phyloP scores from a whole-genome alignment of 495 filamentous ascomycete genomes.

The Neurospora sp. region DNA sequence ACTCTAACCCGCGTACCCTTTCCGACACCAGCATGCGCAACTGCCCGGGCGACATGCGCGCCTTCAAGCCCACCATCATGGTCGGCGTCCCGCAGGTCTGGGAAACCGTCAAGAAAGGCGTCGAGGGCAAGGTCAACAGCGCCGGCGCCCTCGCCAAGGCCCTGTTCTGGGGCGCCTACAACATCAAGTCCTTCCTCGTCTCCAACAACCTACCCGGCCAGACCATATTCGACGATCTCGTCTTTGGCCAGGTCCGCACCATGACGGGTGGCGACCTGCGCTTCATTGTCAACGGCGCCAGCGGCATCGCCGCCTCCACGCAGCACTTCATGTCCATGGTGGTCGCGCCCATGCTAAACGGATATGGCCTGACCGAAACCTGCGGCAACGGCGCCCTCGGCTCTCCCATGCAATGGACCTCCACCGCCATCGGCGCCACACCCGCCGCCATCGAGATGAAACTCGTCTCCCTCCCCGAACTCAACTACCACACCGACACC shows the following conservation, averaged over 20 bases:
- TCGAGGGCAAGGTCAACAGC: slow-evolving; percentile 53
- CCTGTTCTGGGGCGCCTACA: slow-evolving; percentile 36
- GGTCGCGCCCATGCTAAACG: slow-evolving; percentile 65
- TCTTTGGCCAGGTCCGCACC: slow-evolving; percentile 62
- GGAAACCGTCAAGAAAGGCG: slow-evolving; percentile 68
- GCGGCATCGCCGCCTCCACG: slow-evolving; percentile 66
- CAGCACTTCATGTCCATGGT: slow-evolving; percentile 71
- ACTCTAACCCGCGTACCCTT: slow-evolving; percentile 72
- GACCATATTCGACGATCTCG: slow-evolving; percentile 64
- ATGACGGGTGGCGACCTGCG: slow-evolving; percentile 63
- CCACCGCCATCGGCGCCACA: slow-evolving; percentile 65
- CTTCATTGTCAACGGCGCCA: slow-evolving; percentile 73
- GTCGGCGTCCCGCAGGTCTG: slow-evolving; percentile 78
- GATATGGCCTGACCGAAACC: slow-evolving; percentile 86
- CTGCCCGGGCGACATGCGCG: slow-evolving; percentile 58
- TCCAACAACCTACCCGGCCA: slow-evolving; percentile 55
- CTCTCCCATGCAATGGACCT: slow-evolving; percentile 56
- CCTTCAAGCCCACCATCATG: slow-evolving; percentile 70
- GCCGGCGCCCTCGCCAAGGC: slow-evolving; percentile 18
- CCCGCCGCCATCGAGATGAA: slow-evolving; percentile 57
- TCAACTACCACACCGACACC: slow-evolving; percentile 69
- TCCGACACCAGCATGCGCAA: slow-evolving; percentile 49
- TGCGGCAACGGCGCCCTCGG: slow-evolving; percentile 60
- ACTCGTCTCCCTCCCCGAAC: slow-evolving; percentile 70
- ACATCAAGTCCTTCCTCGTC: slow-evolving; percentile 47